phyloP scores from a whole-genome alignment of 305 asterid species.

The Fraxinus albicans region DNA sequence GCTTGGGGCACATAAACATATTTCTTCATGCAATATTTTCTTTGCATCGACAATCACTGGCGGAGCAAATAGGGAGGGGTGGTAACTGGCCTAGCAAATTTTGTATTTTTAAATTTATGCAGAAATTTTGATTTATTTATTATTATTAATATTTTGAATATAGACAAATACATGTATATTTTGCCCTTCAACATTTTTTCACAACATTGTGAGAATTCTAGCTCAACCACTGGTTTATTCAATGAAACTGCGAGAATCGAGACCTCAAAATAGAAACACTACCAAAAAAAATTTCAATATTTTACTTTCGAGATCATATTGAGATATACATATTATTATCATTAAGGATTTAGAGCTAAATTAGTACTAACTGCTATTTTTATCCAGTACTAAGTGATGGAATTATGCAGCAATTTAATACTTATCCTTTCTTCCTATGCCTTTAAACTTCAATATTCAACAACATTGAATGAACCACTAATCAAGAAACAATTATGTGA shows the following conservation, averaged over 20 bases:
- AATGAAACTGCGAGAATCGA: not conserved
- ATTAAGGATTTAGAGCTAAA: not conserved
- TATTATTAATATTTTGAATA: too few relatives aligned
- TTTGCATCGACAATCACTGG: not conserved
- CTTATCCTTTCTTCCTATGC: not conserved
- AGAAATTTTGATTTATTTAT: too few relatives aligned
- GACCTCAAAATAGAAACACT: not conserved
- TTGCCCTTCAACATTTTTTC: not conserved
- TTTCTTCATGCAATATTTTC: not conserved
- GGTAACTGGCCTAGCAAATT: not conserved
- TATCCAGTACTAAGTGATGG: not conserved
- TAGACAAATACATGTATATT: not conserved
- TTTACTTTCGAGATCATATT: not conserved
- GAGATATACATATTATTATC: not conserved
- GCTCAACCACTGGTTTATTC: not conserved
- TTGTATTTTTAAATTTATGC: too few relatives aligned
- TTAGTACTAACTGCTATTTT: not conserved
- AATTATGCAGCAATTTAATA: not conserved
- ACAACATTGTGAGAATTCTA: not conserved
- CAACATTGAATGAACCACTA: constrained; percentile 15
- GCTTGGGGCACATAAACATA: not conserved
- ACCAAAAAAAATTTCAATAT: too few relatives aligned
- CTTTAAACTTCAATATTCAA: not conserved
- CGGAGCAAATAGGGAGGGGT: not conserved
- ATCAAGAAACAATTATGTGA: constrained; percentile 5